Conservation (phyloP, 129 eudicot species). For the Heracleum sosnowskyi region DNA sequence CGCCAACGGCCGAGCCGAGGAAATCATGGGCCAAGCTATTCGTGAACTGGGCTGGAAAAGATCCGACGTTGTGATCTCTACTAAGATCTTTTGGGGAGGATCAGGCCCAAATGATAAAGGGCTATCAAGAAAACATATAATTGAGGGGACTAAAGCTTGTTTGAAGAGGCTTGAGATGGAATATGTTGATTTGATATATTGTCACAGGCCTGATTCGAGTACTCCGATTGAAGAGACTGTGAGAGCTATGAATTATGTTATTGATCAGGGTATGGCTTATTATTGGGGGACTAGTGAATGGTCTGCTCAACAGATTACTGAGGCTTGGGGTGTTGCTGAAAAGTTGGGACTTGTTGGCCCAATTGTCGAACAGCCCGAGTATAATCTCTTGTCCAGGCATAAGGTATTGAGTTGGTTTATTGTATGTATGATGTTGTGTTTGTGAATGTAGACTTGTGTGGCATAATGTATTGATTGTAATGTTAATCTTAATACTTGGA, state of each 20-base stretch:
- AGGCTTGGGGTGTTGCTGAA: slow-evolving; percentile 77
- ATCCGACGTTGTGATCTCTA: slow-evolving; percentile 79
- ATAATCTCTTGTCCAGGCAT: slow-evolving; percentile 71
- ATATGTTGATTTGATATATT: slow-evolving; percentile 75
- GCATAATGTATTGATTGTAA: too few relatives aligned
- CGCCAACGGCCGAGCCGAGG: slow-evolving; percentile 93
- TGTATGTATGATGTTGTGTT: background rate
- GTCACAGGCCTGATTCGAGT: slow-evolving; percentile 62
- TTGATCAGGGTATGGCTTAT: slow-evolving; percentile 86
- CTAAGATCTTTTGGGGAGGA: slow-evolving; percentile 96
- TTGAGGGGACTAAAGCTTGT: slow-evolving; percentile 61
- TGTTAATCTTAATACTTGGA: too few relatives aligned
- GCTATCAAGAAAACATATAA: slow-evolving; percentile 59
- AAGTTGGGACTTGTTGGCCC: slow-evolving; percentile 81
- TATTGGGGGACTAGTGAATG: slow-evolving; percentile 99
- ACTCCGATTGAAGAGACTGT: slow-evolving; percentile 96
- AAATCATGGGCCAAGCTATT: slow-evolving; percentile 95
- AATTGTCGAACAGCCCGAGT: slow-evolving; percentile 92
- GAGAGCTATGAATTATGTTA: slow-evolving; percentile 93
- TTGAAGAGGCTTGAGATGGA: slow-evolving; percentile 79
- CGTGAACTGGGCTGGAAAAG: slow-evolving; percentile 91
- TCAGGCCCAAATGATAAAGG: slow-evolving; percentile 93
- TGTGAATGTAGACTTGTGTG: too few relatives aligned
- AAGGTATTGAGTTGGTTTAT: slow-evolving; percentile 29
- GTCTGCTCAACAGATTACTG: slow-evolving; percentile 97